Base-by-base conservation (phyloP, 2,329 filamentous ascomycete genomes). In the Elsinoe batatas region DNA sequence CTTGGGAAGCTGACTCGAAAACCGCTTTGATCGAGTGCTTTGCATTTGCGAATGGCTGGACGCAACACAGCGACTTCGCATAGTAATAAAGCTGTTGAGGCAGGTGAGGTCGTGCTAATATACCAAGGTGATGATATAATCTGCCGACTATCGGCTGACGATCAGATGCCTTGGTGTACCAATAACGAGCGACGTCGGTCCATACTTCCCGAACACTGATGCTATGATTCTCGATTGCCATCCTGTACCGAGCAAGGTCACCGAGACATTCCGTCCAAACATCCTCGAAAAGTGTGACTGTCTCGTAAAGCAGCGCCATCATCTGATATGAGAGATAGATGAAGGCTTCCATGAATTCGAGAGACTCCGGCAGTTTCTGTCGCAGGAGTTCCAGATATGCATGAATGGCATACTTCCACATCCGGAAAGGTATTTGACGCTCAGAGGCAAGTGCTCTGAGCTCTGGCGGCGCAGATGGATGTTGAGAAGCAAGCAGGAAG, bases 221-320 rank as follows among this genome's bases (percentile, higher is more conserved):
- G 76, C 59, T 85, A 22, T 86, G 81, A 38, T 95, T 87, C 67
- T 96, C 91, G 43, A 96, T 90, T 0, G 90, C 89, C 90, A 96
- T 96, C 0, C 85, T 77, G 63, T 94, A 96, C 17, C 91, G 76
- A 0, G 85, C 86, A 0, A 97, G 71, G 64, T 97, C 91, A 0
- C 91, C 91, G 0, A 97, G 72, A 54, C 91, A 96, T 61, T 96
- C 91, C 7, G 95, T 88, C 91, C 91, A 97, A 0, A 88, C 95
- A 57, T 93, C 87, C 53, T 87, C 80, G 61, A 95, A 96, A 0
- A 80, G 77, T 0, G 87, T 83, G 0, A 95, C 88, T 0, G 88
- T 95, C 63, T 97, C 91, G 58, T 90, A 87, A 0, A 96, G 70
- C 0, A 96, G 70, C 0, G 88, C 85, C 79, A 96, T 88, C 82